A percentile compares a stretch with the other conserved stretches of the same genome.
Conservation (phyloP, 2,329 filamentous ascomycete species). For the Aspergillus aculeatinus region DNA sequence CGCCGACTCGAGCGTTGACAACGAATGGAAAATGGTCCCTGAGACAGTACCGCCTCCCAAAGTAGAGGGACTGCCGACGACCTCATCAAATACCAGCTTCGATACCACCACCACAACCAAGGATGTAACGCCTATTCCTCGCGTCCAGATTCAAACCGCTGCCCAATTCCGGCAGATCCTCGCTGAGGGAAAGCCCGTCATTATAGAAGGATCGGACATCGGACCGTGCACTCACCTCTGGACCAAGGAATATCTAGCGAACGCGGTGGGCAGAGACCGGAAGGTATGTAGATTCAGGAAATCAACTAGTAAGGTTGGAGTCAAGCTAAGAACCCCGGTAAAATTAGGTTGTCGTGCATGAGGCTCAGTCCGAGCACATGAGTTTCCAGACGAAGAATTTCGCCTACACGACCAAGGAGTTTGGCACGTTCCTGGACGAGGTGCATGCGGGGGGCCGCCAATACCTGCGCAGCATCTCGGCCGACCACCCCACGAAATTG, state of each 20-base stretch:
- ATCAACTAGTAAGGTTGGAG: no score
- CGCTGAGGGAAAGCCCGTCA: slow-evolving; percentile 57
- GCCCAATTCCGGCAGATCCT: slow-evolving; percentile 63
- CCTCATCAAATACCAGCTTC: slow-evolving; percentile 12
- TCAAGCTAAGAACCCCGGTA: background rate
- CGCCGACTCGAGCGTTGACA: slow-evolving; percentile 22
- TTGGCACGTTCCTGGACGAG: slow-evolving; percentile 65
- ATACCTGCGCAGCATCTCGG: slow-evolving; percentile 77
- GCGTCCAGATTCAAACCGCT: slow-evolving; percentile 52
- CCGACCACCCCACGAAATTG: slow-evolving; percentile 63
- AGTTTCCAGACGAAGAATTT: slow-evolving; percentile 85
- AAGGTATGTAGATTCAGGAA: slow-evolving; percentile 48
- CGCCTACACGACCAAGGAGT: slow-evolving; percentile 66
- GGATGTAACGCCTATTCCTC: slow-evolving; percentile 45
- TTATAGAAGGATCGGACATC: slow-evolving; percentile 66
- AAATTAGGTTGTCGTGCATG: slow-evolving; percentile 70
- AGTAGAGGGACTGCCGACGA: slow-evolving; percentile 1
- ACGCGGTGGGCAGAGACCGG: slow-evolving; percentile 60
- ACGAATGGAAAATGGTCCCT: slow-evolving; percentile 35
- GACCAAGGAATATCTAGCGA: slow-evolving; percentile 66
- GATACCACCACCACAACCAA: slow-evolving; percentile 9
- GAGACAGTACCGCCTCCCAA: slow-evolving; percentile 15
- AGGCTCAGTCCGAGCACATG: slow-evolving; percentile 65
- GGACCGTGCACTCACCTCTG: slow-evolving; percentile 67
- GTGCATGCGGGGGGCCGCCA: slow-evolving; percentile 60